Percentiles rank a stretch among this genome's conserved stretches.
phyloP scores from a whole-genome alignment of 768 basidiomycete genomes.

The Strobilomyces confusus region DNA sequence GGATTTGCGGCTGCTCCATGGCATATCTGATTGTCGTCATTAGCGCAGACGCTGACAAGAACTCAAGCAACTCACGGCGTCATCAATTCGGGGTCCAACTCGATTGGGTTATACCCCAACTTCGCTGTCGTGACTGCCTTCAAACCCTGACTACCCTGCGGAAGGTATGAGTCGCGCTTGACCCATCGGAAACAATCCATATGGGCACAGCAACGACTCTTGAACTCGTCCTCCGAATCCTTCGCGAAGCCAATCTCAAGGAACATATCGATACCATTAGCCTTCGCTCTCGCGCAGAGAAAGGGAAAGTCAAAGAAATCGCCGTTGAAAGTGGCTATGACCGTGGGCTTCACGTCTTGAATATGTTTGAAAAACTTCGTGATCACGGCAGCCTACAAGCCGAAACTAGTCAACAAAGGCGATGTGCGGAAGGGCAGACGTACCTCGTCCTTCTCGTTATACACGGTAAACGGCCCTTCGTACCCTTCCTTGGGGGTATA shows the following conservation, averaged over 20 bases:
- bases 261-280: constrained; percentile 95
- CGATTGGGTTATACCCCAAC: constrained; percentile 94
- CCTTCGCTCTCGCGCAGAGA: constrained; percentile 77
- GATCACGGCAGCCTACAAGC: constrained; percentile 67
- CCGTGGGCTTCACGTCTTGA: constrained; percentile 89
- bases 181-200: constrained; percentile 99
- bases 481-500: constrained; percentile 98
- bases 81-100: constrained; percentile 98
- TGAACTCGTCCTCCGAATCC: constrained; percentile 93
- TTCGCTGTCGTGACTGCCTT: constrained; percentile 97
- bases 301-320: constrained; percentile 99
- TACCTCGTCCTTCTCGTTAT: constrained; percentile 93
- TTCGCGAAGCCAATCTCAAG: constrained; percentile 89
- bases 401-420: background rate
- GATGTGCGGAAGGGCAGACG: constrained; percentile 8
- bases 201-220: constrained; percentile 86
- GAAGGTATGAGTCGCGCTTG: constrained; percentile 96
- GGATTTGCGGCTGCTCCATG: constrained; percentile 87
- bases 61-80: constrained; percentile 72
- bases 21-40: constrained; percentile 65
- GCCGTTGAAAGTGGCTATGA: constrained; percentile 98
- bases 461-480: constrained; percentile 92
- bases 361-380: constrained; percentile 91
- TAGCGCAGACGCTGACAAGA: background rate
- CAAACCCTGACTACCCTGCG: constrained; percentile 96